phyloP scores from a whole-genome alignment of 2,329 filamentous ascomycete genomes.

The Fusarium guadeloupense region DNA sequence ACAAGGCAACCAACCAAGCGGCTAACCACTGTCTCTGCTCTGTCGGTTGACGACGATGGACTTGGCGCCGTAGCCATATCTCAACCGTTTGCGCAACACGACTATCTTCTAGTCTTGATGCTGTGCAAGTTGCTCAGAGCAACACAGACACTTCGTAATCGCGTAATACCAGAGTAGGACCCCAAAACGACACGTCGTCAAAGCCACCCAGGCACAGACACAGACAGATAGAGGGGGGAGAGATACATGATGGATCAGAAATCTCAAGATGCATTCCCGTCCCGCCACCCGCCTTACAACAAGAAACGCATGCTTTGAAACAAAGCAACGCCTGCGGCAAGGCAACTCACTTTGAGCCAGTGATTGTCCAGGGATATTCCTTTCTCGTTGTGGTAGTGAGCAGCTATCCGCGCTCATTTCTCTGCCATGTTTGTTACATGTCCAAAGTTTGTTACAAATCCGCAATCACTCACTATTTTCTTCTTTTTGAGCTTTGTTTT shows the following conservation, averaged over 20 bases:
- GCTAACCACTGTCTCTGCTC: conserved; percentile 7
- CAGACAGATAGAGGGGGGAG: not conserved
- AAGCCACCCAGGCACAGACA: not conserved
- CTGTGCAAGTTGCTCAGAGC: conserved; percentile 12
- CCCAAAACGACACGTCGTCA: conserved; percentile 14
- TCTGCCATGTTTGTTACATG: not conserved
- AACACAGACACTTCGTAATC: conserved; percentile 10
- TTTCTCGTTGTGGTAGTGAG: conserved; percentile 4
- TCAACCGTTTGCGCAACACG: not conserved
- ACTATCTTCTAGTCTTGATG: conserved; percentile 7
- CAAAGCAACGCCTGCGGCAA: conserved; percentile 8
- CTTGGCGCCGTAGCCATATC: not conserved
- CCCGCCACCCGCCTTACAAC: not conserved
- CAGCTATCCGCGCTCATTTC: not conserved
- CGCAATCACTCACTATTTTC: not conserved
- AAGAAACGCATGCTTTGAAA: not conserved
- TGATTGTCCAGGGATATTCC: conserved; percentile 8
- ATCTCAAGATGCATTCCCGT: conserved; percentile 11
- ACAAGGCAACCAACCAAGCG: conserved; percentile 7
- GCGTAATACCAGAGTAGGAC: conserved; percentile 17
- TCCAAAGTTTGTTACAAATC: conserved; percentile 1
- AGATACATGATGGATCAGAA: not conserved
- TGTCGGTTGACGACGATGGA: conserved; percentile 4
- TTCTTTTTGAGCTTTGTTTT: not conserved
- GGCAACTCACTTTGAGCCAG: conserved; percentile 7